phyloP scores from a whole-genome alignment of 257 asterid genomes.

The Solanum infundibuliforme region DNA sequence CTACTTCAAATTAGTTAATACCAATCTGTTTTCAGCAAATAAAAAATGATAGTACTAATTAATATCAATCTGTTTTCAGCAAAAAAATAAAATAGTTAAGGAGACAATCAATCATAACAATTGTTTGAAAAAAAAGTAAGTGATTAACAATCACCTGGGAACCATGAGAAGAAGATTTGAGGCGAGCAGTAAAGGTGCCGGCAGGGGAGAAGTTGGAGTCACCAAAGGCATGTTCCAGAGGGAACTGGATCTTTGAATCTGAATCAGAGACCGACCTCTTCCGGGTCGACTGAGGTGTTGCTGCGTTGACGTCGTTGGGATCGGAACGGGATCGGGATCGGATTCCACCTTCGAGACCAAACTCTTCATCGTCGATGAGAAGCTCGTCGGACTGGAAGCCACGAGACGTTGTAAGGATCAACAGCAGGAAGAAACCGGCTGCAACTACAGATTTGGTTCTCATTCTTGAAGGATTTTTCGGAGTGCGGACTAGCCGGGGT shows the following conservation, averaged over 20 bases:
- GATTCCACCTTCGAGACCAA: conserved; percentile 64
- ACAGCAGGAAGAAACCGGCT: background rate
- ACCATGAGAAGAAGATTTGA: conserved; percentile 67
- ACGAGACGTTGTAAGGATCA: conserved; percentile 17
- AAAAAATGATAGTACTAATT: background rate
- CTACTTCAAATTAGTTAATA: background rate
- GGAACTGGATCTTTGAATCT: conserved; percentile 74
- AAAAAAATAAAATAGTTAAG: background rate
- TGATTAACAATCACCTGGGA: conserved; percentile 43
- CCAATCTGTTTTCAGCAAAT: background rate
- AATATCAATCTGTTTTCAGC: background rate
- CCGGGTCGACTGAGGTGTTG: conserved; percentile 34
- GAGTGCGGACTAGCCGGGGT: background rate
- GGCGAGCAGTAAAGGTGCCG: conserved; percentile 86
- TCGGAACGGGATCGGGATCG: conserved; percentile 16
- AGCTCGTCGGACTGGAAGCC: conserved; percentile 92
- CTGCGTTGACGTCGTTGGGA: conserved; percentile 19
- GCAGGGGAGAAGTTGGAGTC: conserved; percentile 78
- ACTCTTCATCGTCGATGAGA: conserved; percentile 73
- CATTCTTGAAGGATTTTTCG: conserved; percentile 9
- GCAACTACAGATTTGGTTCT: background rate
- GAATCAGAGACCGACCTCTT: conserved; percentile 44
- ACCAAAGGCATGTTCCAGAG: conserved; percentile 86
- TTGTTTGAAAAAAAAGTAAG: background rate
- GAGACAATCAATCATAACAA: background rate